These are phyloP conservation scores for Podaxis sp. DNA, from an alignment of 768 basidiomycete species.

Conservation along the genomic window DNA sequence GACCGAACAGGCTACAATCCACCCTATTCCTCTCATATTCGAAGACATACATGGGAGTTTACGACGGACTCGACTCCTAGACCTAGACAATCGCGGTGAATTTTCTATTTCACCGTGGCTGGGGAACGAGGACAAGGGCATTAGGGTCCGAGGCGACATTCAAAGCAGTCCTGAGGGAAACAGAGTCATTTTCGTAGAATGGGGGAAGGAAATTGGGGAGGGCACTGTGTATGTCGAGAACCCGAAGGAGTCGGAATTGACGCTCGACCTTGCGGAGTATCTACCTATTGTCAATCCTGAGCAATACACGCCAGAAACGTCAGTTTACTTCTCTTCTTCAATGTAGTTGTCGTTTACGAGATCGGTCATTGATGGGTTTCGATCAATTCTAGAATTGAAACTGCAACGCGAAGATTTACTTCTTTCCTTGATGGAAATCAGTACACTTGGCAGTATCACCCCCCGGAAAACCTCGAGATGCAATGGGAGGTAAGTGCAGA, in stretches of 20 bases:
- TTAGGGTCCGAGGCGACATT: background rate
- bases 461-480: slow-evolving; percentile 10
- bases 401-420: slow-evolving; percentile 1
- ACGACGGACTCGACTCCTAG: background rate
- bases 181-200: slow-evolving; percentile 1
- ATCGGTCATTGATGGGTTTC: background rate
- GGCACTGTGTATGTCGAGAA: slow-evolving; percentile 1
- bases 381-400: background rate
- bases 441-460: slow-evolving; percentile 5
- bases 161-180: background rate
- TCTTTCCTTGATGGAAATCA: slow-evolving; percentile 1
- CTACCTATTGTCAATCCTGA: slow-evolving; percentile 4
- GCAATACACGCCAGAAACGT: slow-evolving; percentile 3
- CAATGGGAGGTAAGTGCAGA: slow-evolving; percentile 5
- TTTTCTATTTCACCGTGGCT: background rate
- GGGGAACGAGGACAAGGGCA: background rate
- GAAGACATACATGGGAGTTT: background rate
- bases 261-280: slow-evolving; percentile 1
- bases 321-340: background rate
- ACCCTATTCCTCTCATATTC: slow-evolving; percentile 3
- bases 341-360: background rate
- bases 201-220: slow-evolving; percentile 1
- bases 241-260: background rate
- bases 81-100: background rate
- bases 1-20: background rate